phyloP scores from a whole-genome alignment of 129 eudicot genomes.

The Heracleum sosnowskyi region DNA sequence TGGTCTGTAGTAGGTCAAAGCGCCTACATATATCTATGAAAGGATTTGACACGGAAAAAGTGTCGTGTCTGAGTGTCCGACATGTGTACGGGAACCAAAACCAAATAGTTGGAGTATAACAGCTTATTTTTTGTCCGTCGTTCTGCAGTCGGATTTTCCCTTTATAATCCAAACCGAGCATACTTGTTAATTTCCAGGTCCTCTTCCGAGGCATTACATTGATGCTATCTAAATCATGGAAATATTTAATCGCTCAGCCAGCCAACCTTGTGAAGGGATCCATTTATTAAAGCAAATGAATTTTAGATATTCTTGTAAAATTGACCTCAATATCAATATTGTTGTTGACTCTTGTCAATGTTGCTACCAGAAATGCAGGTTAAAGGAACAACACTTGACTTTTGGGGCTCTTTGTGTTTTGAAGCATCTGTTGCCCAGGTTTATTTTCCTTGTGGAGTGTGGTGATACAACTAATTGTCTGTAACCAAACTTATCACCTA shows the following conservation, averaged over 20 bases:
- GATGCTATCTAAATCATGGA: neutral
- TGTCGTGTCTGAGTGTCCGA: neutral
- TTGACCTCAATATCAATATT: neutral
- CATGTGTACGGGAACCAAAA: neutral
- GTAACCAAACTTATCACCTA: constrained; percentile 5
- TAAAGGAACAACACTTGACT: constrained; percentile 84
- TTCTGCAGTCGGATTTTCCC: neutral
- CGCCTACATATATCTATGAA: neutral
- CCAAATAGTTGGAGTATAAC: neutral
- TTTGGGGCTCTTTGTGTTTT: constrained; percentile 88
- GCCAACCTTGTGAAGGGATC: neutral
- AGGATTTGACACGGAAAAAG: neutral
- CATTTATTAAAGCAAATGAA: neutral
- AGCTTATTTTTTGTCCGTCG: neutral
- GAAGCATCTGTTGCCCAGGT: constrained; percentile 97
- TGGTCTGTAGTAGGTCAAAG: neutral
- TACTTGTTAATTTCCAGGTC: neutral
- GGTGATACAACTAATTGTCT: neutral
- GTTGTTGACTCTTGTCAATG: constrained; percentile 13
- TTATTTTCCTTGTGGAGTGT: constrained; percentile 1
- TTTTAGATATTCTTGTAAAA: neutral
- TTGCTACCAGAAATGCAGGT: constrained; percentile 69
- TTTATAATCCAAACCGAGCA: neutral
- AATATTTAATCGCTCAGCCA: neutral
- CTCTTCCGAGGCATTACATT: neutral